Conservation (phyloP, 257 asterid species). For the Gentiana straminea region DNA sequence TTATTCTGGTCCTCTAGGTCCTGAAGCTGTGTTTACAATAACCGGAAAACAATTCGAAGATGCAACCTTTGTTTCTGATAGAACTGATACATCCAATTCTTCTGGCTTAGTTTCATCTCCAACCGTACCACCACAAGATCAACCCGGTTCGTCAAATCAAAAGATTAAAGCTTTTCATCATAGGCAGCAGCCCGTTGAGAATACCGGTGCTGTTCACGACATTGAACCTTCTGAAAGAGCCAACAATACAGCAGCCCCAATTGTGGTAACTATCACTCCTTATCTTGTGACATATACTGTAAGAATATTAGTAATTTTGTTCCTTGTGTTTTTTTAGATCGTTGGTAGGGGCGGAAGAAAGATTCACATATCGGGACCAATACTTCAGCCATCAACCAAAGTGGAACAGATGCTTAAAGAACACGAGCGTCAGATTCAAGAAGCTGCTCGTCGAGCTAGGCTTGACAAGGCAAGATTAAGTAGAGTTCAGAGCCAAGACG, state of each 20-base stretch:
- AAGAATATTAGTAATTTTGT: too few species aligned
- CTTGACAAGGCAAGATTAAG: slow-evolving; percentile 38
- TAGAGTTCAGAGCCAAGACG: slow-evolving; percentile 28
- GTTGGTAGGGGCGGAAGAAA: slow-evolving; percentile 28
- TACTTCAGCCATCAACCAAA: slow-evolving; percentile 48
- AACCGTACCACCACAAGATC: slow-evolving; percentile 34
- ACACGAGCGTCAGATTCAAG: slow-evolving; percentile 75
- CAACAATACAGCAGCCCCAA: too few species aligned
- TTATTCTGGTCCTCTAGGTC: slow-evolving; percentile 65
- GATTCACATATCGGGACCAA: slow-evolving; percentile 68
- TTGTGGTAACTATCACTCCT: too few species aligned
- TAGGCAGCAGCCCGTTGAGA: too few species aligned
- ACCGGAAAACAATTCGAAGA: slow-evolving; percentile 32
- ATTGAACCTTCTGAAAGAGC: too few species aligned
- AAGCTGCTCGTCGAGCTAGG: slow-evolving; percentile 70
- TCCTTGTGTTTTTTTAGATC: too few species aligned
- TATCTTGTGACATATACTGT: too few species aligned
- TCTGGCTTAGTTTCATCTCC: slow-evolving; percentile 47
- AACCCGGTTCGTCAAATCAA: slow-evolving; percentile 6
- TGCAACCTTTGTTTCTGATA: slow-evolving; percentile 19
- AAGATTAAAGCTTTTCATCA: too few species aligned
- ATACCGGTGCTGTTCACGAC: too few species aligned
- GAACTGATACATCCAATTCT: slow-evolving; percentile 25
- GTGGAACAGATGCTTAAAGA: slow-evolving; percentile 82
- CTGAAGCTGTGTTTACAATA: slow-evolving; percentile 36